A percentile compares a stretch with the other conserved stretches of the same genome.
Conservation (phyloP, 2,329 filamentous ascomycete genomes). For the Fusarium musae region DNA sequence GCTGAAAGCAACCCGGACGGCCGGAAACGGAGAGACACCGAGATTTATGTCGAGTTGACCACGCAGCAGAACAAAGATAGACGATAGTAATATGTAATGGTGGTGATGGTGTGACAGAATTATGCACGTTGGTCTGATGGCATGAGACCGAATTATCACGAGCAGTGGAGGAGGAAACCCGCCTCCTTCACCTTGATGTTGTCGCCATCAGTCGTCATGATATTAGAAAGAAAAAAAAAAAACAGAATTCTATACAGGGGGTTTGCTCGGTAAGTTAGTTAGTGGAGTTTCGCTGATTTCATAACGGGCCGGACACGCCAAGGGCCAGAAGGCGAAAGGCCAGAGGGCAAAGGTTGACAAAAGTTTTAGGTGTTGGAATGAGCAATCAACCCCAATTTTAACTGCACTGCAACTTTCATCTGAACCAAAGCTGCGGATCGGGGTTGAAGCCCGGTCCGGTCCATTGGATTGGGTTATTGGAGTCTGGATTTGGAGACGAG, state of each 20-base stretch:
- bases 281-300: slow-evolving; percentile 24
- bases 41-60: neutral
- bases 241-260: slow-evolving; percentile 24
- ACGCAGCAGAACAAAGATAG: neutral
- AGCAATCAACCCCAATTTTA: slow-evolving; percentile 14
- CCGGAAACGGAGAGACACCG: slow-evolving; percentile 43
- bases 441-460: slow-evolving; percentile 33
- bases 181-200: slow-evolving; percentile 17
- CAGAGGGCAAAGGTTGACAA: neutral
- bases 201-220: slow-evolving; percentile 15
- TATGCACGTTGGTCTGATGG: slow-evolving; percentile 8
- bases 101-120: neutral
- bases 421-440: slow-evolving; percentile 31
- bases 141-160: neutral
- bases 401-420: slow-evolving; percentile 7
- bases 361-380: neutral
- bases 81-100: neutral
- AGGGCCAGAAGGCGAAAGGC: slow-evolving; percentile 13
- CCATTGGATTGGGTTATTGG: slow-evolving; percentile 10
- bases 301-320: slow-evolving; percentile 16
- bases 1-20: slow-evolving; percentile 17
- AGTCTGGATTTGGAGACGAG: slow-evolving; percentile 22
- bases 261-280: slow-evolving; percentile 19
- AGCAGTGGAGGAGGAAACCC: slow-evolving; percentile 8
- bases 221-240: neutral